phyloP scores from a whole-genome alignment of 768 basidiomycete species.

The Inosperma sp. region DNA sequence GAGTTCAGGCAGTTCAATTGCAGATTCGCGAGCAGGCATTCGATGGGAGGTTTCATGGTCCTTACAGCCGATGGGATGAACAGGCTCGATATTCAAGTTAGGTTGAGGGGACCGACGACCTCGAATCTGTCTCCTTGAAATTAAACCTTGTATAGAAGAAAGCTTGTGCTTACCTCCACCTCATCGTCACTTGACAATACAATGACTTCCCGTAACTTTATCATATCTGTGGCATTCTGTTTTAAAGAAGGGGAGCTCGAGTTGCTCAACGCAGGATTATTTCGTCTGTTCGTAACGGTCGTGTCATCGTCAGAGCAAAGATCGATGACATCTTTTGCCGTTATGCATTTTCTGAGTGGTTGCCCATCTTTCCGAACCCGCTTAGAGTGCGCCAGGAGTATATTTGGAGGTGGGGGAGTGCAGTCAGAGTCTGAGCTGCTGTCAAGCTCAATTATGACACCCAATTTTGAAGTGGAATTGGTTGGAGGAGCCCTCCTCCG shows the following conservation, averaged over 20 bases:
- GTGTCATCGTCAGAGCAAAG: conserved; percentile 13
- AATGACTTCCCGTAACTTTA: conserved; percentile 4
- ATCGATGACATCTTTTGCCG: conserved; percentile 7
- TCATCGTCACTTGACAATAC: conserved; percentile 11
- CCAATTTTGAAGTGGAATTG: too few species aligned
- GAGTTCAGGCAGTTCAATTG: neutral
- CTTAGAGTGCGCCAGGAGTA: neutral
- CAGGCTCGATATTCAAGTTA: neutral
- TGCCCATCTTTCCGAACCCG: neutral
- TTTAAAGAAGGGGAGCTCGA: too few species aligned
- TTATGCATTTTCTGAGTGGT: neutral
- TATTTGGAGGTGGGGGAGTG: conserved; percentile 7
- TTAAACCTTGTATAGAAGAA: neutral
- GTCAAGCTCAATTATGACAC: neutral
- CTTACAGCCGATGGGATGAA: too few species aligned
- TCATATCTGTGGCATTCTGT: too few species aligned
- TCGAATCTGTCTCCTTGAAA: neutral
- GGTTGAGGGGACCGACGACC: neutral
- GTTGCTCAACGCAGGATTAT: neutral
- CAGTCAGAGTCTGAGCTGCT: conserved; percentile 7
- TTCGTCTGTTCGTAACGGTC: neutral
- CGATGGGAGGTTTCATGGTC: too few species aligned
- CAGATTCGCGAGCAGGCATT: too few species aligned
- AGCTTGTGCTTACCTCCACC: neutral
- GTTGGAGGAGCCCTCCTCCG: too few species aligned